Conservation (phyloP, 441 rosid genomes). For the Omphalea diandra region DNA sequence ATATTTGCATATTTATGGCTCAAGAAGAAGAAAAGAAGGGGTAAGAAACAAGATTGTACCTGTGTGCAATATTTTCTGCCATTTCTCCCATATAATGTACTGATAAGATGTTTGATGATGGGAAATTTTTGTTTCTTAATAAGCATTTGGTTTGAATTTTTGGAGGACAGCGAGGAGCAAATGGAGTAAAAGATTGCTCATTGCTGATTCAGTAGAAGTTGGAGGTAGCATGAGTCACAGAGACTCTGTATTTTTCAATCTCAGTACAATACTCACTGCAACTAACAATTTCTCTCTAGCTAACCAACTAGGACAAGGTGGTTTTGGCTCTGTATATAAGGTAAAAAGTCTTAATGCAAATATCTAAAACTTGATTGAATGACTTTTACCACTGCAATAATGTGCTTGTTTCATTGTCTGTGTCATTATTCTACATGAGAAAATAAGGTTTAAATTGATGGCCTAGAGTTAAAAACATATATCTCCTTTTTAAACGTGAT, state of each 20-base stretch:
- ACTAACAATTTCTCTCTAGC: slow-evolving; percentile 18
- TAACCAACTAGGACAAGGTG: slow-evolving; percentile 31
- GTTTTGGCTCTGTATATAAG: slow-evolving; percentile 35
- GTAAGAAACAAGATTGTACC: background rate
- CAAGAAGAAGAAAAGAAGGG: background rate
- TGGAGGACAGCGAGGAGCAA: background rate
- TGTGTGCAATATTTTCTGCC: background rate
- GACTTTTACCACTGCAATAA: no score
- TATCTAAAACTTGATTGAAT: no score
- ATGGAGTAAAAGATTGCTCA: background rate
- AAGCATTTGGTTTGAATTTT: background rate
- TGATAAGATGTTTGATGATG: no score
- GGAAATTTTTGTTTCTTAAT: background rate
- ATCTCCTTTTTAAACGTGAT: background rate
- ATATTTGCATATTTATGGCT: background rate
- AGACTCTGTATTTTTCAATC: background rate
- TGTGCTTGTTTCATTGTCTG: background rate
- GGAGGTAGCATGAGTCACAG: background rate
- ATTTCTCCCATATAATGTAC: background rate
- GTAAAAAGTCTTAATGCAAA: no score
- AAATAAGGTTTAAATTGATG: background rate
- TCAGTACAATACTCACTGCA: slow-evolving; percentile 8
- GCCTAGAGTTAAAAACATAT: no score
- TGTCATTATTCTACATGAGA: background rate
- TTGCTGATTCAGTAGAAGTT: no score